phyloP scores from a whole-genome alignment of 345 rosid genomes.

The Ailanthus altissimus region DNA sequence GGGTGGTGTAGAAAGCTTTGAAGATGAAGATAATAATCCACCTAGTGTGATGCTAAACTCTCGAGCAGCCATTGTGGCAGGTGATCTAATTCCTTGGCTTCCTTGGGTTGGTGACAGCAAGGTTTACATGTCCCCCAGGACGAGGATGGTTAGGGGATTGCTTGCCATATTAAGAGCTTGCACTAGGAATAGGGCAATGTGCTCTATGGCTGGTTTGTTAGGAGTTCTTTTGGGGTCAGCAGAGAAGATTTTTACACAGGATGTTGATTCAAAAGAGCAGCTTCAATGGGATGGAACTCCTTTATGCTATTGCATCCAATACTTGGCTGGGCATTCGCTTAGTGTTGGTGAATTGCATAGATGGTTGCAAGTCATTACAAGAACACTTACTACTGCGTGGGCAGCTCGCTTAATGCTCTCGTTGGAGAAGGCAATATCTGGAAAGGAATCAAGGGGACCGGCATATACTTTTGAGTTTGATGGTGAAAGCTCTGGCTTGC shows the following conservation, averaged over 20 bases:
- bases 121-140: slow-evolving; percentile 84
- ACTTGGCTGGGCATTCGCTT: slow-evolving; percentile 89
- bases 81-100: slow-evolving; percentile 91
- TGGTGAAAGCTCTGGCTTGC: slow-evolving; percentile 99
- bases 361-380: slow-evolving; percentile 77
- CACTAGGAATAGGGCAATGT: slow-evolving; percentile 99
- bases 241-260: slow-evolving; percentile 71
- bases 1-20: slow-evolving; percentile 99
- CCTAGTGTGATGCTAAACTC: slow-evolving; percentile 99
- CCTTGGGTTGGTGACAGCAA: slow-evolving; percentile 71
- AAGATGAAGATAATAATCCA: slow-evolving; percentile 88
- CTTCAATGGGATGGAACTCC: slow-evolving; percentile 76
- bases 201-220: slow-evolving; percentile 87
- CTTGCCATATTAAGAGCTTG: slow-evolving; percentile 91
- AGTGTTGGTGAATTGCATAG: slow-evolving; percentile 75
- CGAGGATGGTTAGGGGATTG: slow-evolving; percentile 89
- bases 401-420: slow-evolving; percentile 72
- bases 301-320: slow-evolving; percentile 80
- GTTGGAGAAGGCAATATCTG: slow-evolving; percentile 86
- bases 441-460: slow-evolving; percentile 96
- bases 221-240: slow-evolving; percentile 86
- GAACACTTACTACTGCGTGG: slow-evolving; percentile 64
- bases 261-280: slow-evolving; percentile 44
- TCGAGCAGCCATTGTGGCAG: slow-evolving; percentile 95
- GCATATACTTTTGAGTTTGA: slow-evolving; percentile 93